Evolutionary conservation across 768 basidiomycete species (phyloP).

Genomic region (Omphalotus guepiniiformis): DNA sequence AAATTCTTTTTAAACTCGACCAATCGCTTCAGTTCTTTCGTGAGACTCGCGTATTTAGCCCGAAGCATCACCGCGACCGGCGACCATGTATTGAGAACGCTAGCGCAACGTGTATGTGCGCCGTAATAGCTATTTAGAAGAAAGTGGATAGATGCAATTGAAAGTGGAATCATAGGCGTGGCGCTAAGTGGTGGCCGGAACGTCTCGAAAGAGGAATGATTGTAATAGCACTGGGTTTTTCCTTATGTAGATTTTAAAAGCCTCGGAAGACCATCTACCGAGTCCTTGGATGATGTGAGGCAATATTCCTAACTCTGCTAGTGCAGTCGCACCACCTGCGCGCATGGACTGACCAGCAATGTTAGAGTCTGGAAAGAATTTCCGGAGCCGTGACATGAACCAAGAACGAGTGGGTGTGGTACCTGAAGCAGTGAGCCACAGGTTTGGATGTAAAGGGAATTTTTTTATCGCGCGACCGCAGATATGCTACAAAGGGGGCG

Average conservation of each 20-base stretch:
- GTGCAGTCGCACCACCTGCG: slow-evolving; percentile 30
- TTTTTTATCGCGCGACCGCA: not conserved
- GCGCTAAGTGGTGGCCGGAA: too few relatives aligned
- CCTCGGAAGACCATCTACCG: slow-evolving; percentile 31
- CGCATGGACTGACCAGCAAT: slow-evolving; percentile 27
- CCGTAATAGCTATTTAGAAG: too few relatives aligned
- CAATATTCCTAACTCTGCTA: slow-evolving; percentile 22
- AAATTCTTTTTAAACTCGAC: too few relatives aligned
- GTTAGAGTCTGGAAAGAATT: slow-evolving; percentile 7
- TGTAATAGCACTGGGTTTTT: slow-evolving; percentile 21
- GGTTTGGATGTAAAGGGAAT: slow-evolving; percentile 8
- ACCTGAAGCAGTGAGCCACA: slow-evolving; percentile 8
- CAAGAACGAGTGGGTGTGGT: slow-evolving; percentile 3
- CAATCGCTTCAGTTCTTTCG: too few relatives aligned
- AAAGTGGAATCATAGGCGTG: too few relatives aligned
- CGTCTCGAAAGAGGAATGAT: too few relatives aligned
- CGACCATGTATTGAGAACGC: too few relatives aligned
- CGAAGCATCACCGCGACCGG: too few relatives aligned
- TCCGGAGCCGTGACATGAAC: slow-evolving; percentile 5
- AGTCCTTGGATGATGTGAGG: slow-evolving; percentile 25
- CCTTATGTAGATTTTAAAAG: slow-evolving; percentile 29
- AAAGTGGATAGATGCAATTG: too few relatives aligned
- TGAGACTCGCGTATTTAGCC: too few relatives aligned
- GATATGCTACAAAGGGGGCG: not conserved
- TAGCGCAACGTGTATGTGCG: too few relatives aligned